Evolutionary conservation across 768 basidiomycete species (phyloP), one percentile per base, ranked within the genome.

Genomic region (Leucosporidium yakuticum): DNA sequence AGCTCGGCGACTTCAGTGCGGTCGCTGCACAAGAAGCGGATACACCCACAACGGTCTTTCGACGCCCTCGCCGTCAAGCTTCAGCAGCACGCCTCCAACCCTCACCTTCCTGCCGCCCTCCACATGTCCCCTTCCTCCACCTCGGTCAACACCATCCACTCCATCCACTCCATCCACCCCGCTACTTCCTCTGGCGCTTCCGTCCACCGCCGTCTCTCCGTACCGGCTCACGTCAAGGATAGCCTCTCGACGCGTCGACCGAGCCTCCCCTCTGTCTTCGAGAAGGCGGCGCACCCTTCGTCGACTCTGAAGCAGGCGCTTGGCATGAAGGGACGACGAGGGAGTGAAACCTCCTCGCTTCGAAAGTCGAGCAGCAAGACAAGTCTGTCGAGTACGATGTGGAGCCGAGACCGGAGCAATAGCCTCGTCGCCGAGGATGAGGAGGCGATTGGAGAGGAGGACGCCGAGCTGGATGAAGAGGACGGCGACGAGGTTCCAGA

Each of bases 41-140:
- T 91, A 49, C 85, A 86, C 64, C 83, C 90, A 68, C 90, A 91
- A 77, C 85, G 86, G 50, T 90, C 89, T 1, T 84, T 90, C 67
- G 90, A 91, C 76, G 87, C 86, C 53, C 85, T 86, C 58, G 71
- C 7, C 80, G 88, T 70, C 82, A 85, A 63, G 82, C 83, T 77
- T 72, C 56, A 60, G 20, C 64, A 60, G 5, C 67, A 68, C 47
- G 50, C 64, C 2, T 81, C 69, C 79, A 80, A 68, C 76, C 77
- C 25, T 73, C 79, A 29, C 71, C 78, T 50, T 73, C 79, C 57
- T 80, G 78, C 78, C 58, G 73, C 76, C 44, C 47, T 60, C 14
- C 44, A 39, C 6, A 14, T 14, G 19, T 48, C 58, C 6, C 44
- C 29, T 76, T 81, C 75, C 9, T 72, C 75, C 19, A 64, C 62